Conservation (phyloP, 768 basidiomycete species). For the Phaeotremella fagi region DNA sequence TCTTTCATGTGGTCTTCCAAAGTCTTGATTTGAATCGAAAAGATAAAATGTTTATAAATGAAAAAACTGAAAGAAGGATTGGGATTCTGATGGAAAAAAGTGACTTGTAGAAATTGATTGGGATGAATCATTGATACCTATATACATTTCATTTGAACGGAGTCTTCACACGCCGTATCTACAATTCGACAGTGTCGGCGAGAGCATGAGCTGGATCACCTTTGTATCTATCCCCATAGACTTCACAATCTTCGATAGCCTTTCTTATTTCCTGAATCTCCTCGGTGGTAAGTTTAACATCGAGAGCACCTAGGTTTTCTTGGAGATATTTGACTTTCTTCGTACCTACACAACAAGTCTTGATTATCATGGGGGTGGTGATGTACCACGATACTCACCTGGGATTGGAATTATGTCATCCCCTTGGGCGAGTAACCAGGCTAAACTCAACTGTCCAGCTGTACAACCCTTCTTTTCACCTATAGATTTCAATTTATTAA, state of each 20-base stretch:
- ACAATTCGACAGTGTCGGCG: conserved; percentile 1
- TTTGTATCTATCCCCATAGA: conserved; percentile 52
- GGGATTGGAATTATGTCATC: conserved; percentile 41
- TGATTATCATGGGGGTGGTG: not conserved
- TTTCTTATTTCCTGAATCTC: conserved; percentile 39
- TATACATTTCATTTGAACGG: no score
- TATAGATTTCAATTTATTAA: conserved; percentile 45
- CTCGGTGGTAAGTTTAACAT: conserved; percentile 34
- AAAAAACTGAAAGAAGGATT: no score
- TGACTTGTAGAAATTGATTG: no score
- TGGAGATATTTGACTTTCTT: conserved; percentile 28
- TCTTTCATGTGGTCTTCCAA: no score
- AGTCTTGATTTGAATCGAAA: no score
- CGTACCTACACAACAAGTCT: conserved; percentile 17
- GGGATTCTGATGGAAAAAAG: no score
- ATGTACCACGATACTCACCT: not conserved
- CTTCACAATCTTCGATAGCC: conserved; percentile 45
- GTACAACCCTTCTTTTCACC: conserved; percentile 47
- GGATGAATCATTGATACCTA: no score
- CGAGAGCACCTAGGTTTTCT: conserved; percentile 39
- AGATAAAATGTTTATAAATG: no score
- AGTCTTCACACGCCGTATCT: no score
- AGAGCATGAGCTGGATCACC: not conserved
- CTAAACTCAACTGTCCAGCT: conserved; percentile 48
- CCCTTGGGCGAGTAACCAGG: conserved; percentile 47